Base-by-base conservation (phyloP, 306 rosid species). In the Prosopis cineraria region DNA sequence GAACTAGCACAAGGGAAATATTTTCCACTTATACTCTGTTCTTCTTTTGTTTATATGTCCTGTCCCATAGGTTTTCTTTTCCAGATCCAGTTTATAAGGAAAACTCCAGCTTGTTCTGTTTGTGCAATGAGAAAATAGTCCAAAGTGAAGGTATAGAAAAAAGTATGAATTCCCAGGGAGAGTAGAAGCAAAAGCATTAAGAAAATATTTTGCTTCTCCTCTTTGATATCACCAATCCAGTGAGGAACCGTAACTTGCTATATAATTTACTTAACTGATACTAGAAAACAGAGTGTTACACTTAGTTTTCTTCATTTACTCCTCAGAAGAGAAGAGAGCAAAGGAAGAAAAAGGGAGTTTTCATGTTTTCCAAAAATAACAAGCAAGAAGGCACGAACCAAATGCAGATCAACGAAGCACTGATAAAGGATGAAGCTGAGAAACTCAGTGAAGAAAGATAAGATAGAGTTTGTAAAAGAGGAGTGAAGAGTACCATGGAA, bases 61-160 rank as follows among this genome's bases (percentile, higher is more conserved):
- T 67, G 73, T 83, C 53, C 60, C 37, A 77, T 78, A 47, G 76
- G 78, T 80, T 85, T 30, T 86, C 80, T 80, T 85, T 30, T 86
- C 76, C 81, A 85, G 93, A 94, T 90, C 94, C 90, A 86, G 72
- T 80, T 59, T 70, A 79, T 75, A 87, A 89, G 87, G 87, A 76
- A 82, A 80, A 76, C 75, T 52, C 81, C 89, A 85, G 84, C 87
- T 81, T 83, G 81, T 86, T 81, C 86, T 79, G 76, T 78, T 77
- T 72, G 45, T 64, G 78, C 56, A 75, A 67, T 55, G 72, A 79
- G 63, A 68, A 58, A 76, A 44, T 43, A 58, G 27, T 64, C 72
- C 48, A 39, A 82, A 34, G 62, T 9, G 74, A 72, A 76, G 66
- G 24, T 53, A 9, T 27, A 50, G 68, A 78, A 68, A 39, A 70